Evolutionary conservation across 2,329 filamentous ascomycete species (phyloP).

Genomic region (Orbilia brochopaga): DNA sequence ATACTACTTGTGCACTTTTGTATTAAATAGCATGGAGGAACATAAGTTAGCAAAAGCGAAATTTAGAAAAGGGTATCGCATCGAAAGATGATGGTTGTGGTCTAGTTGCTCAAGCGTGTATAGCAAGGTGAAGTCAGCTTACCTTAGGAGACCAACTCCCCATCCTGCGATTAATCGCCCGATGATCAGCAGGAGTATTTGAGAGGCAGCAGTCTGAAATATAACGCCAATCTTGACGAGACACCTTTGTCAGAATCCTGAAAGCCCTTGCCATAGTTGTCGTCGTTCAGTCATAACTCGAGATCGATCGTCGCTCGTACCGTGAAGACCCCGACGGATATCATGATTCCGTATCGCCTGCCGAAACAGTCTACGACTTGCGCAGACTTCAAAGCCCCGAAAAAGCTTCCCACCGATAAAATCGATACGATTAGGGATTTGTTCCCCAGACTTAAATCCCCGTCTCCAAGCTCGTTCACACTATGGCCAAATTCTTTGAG

Average conservation of each 20-base stretch:
- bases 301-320: not conserved
- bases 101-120: no score
- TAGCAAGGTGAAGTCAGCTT: not conserved
- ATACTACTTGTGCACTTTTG: constrained; percentile 64
- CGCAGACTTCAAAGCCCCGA: constrained; percentile 59
- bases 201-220: constrained; percentile 67
- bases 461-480: constrained; percentile 56
- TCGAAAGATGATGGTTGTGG: no score
- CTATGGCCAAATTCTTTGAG: constrained; percentile 68
- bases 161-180: constrained; percentile 24
- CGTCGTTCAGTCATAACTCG: no score
- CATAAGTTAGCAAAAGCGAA: not conserved
- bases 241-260: no score
- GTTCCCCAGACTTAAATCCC: constrained; percentile 62
- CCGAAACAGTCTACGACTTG: constrained; percentile 34
- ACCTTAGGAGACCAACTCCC: constrained; percentile 34
- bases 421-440: constrained; percentile 80
- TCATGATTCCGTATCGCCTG: constrained; percentile 31
- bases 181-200: constrained; percentile 34
- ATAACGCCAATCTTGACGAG: constrained; percentile 65
- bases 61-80: no score
- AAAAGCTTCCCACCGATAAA: constrained; percentile 77
- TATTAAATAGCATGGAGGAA: not conserved
- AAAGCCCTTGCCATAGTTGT: no score
- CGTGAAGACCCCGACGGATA: constrained; percentile 28